Base-by-base conservation (phyloP, 306 rosid species). In the Cicer pinnatifidum region DNA sequence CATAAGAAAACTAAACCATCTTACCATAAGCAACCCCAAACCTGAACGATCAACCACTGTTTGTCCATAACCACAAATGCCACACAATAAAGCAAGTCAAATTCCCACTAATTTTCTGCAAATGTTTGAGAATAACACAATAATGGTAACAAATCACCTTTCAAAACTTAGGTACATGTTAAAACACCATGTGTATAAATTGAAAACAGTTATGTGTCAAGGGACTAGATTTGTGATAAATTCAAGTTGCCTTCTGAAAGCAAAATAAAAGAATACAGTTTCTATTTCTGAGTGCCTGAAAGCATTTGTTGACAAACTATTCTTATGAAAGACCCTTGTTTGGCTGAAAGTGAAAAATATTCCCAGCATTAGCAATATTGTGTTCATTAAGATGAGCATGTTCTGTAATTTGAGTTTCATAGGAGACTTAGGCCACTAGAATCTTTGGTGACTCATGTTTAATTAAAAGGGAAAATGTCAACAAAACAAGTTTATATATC, bases 31-130 rank as follows among this genome's bases (percentile, higher is more conserved):
- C 19, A 17, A 17, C 19, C 19, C 19, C 19, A 17, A 17, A 17
- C 1, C 19, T 17, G 19, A 17, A 17, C 19, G 19, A 17, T 17
- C 19, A 78, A 88, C 98, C 98, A 92, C 47, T 87, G 97, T 53
- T 87, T 88, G 84, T 92, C 97, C 97, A 90, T 87, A 12, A 86
- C 88, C 76, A 89, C 84, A 75, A 93, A 93, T 20, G 97, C 97
- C 54, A 89, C 93, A 54, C 96, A 90, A 71, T 93, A 90, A 38
- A 93, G 93, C 85, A 93, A 71, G 85, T 93, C 98, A 75, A 93
- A 93, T 17, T 96, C 86, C 96, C 97, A 90, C 65, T 90, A 90
- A 63, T 85, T 85, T 71, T 89, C 97, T 93, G 98, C 43, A 74
- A 67, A 76, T 46, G 82, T 11, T 23, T 50, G 62, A 68, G 45